phyloP scores from a whole-genome alignment of 2,329 filamentous ascomycete species.

The Hymenoscyphus fructigenus region DNA sequence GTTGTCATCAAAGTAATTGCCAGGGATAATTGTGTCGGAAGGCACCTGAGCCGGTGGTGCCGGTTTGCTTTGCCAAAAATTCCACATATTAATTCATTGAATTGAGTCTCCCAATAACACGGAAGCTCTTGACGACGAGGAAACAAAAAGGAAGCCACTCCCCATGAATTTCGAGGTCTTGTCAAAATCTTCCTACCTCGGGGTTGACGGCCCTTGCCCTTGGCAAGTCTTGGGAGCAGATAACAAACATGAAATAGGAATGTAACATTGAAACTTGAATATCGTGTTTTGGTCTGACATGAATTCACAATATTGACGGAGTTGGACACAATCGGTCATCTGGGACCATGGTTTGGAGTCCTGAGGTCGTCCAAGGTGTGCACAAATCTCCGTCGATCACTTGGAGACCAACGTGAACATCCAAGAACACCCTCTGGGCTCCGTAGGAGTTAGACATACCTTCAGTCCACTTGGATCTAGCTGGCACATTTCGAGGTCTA shows the following conservation, averaged over 20 bases:
- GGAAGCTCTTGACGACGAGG: not conserved
- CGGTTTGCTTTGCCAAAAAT: not conserved
- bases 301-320: no score
- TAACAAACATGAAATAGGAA: not conserved
- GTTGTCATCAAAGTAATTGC: not conserved
- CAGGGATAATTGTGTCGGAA: not conserved
- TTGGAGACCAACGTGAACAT: no score
- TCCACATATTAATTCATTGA: not conserved
- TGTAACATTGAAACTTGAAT: not conserved
- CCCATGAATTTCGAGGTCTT: not conserved
- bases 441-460: no score
- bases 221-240: not conserved
- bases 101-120: no score
- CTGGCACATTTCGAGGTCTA: no score
- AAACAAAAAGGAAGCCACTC: not conserved
- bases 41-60: not conserved
- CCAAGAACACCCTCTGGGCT: no score
- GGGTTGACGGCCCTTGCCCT: not conserved
- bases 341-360: no score
- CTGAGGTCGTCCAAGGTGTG: no score
- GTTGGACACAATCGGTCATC: no score
- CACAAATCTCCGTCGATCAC: no score
- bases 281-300: no score
- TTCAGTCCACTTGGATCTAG: no score
- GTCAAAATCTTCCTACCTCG: not conserved